Base-by-base conservation (phyloP, 176 grass and related monocot species). In the Rhynchospora tenuis region DNA sequence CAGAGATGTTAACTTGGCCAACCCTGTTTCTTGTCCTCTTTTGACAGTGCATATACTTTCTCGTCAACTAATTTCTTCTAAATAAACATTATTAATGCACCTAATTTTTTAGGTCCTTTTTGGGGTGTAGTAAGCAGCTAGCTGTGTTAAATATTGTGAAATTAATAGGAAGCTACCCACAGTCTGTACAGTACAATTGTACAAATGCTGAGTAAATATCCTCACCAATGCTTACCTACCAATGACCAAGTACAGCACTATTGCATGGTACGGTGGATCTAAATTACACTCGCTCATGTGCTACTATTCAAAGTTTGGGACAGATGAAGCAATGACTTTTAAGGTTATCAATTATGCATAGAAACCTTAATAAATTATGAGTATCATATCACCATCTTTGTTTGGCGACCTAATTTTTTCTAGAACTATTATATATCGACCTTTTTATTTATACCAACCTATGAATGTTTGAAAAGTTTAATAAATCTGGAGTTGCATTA, bases 161-260 rank as follows among this genome's bases (percentile, higher is more conserved):
- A 11, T 54, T 11, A 9, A 76, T 76, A 16, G n/a, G 54, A 54
- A 76, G 2, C 66, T 14, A 29, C 14, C 23, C 15, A 24, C 24
- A 76, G n/a, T 48, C 14, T 27, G 22, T 51, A 48, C 44, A 4
- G 20, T 15, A 15, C 20, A 1, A 66, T 26, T 48, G 20, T 15
- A 15, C 20, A 1, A 66, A 51, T 48, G 43, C 20, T 50, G 1
- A 74, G 23, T 51, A 24, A 6, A 12, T 65, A 65, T 65, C 5
- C 44, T 74, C n/a, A 75, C 24, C 23, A 75, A 75, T 54, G 47
- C 72, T 54, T 54, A 73, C 46, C 71, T 28, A 76, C 9, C 72
- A 54, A 76, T 55, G 45, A 38, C 33, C 4, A 10, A 20, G 16
- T n/a, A 78, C 47, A 44, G 27, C 20, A 78, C 17, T 44, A 16